These are phyloP conservation scores for Pseudogymnoascus sp. DNA, from an alignment of 2,329 filamentous ascomycete species.

Conservation along the genomic window DNA sequence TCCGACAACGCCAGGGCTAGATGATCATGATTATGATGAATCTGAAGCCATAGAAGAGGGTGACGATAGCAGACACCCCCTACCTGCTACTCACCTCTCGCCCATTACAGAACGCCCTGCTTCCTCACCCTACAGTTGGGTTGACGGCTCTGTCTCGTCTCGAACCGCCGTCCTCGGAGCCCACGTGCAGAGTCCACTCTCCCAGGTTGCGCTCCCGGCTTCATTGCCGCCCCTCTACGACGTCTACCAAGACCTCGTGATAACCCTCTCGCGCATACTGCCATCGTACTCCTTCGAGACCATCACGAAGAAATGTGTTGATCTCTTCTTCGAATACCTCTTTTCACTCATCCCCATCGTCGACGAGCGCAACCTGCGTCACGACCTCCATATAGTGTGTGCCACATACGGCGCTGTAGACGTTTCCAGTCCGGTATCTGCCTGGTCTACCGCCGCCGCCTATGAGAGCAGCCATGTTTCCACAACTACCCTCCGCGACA, in stretches of 20 bases:
- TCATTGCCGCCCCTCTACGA: conserved; percentile 15
- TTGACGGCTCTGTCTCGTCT: background rate
- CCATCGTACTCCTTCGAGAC: conserved; percentile 14
- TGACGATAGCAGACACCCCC: background rate
- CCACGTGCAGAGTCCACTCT: background rate
- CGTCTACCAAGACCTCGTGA: conserved; percentile 18
- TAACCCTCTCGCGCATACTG: conserved; percentile 7
- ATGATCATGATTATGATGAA: background rate
- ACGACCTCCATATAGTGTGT: conserved; percentile 31
- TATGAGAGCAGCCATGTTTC: background rate
- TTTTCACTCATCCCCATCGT: conserved; percentile 37
- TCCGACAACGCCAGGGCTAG: background rate
- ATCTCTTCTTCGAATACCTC: conserved; percentile 38
- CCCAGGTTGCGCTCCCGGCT: background rate
- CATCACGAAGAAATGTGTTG: conserved; percentile 27
- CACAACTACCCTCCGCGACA: background rate
- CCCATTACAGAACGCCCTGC: background rate
- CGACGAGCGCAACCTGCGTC: conserved; percentile 35
- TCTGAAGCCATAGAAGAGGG: background rate
- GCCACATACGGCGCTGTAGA: background rate
- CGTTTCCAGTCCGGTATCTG: background rate
- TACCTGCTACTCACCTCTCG: background rate
- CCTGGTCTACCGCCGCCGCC: background rate
- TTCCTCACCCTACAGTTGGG: background rate
- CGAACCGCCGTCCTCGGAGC: background rate